Evolutionary conservation across 1,284 basidiomycete species (phyloP), one percentile per base, ranked within the genome.

Genomic region (Moniliella sp.): DNA sequence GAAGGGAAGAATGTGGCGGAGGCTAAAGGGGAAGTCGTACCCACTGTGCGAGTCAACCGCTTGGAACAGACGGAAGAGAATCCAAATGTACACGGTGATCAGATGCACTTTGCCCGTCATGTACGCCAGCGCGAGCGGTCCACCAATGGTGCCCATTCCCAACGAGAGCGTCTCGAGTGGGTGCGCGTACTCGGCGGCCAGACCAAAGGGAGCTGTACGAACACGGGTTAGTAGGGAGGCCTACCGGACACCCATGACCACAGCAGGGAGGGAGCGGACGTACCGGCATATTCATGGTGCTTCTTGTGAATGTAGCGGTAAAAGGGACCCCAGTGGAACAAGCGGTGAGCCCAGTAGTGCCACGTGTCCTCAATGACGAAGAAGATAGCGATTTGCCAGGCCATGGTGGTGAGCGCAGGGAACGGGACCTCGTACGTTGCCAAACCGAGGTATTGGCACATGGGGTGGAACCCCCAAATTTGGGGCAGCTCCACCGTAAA

Each of bases 231-330:
- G n/a, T n/a, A n/a, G n/a, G n/a, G n/a, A n/a, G n/a, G n/a, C n/a
- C n/a, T n/a, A n/a, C n/a, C n/a, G n/a, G n/a, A n/a, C n/a, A n/a
- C n/a, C n/a, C n/a, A n/a, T n/a, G n/a, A n/a, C n/a, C n/a, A n/a
- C n/a, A n/a, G n/a, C n/a, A n/a, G n/a, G n/a, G n/a, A n/a, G n/a
- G n/a, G n/a, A n/a, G n/a, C n/a, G n/a, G n/a, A n/a, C n/a, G n/a
- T n/a, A n/a, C n/a, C n/a, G 13, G 78, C 78, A 65, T 86, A 93
- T 60, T 91, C 84, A 73, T 94, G 88, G 64, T 94, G 57, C 46
- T 58, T 47, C 67, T 94, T 94, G 74, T 97, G 88, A 46, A 94
- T 84, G 65, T 91, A 69, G 66, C 84, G 91, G 73, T 97, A 97
- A 36, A 97, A 69, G 3, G 74, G 67, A 34, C 82, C 80, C 56